Evolutionary conservation across 1,284 basidiomycete species (phyloP).

Genomic region (Moesziomyces aphidis): DNA sequence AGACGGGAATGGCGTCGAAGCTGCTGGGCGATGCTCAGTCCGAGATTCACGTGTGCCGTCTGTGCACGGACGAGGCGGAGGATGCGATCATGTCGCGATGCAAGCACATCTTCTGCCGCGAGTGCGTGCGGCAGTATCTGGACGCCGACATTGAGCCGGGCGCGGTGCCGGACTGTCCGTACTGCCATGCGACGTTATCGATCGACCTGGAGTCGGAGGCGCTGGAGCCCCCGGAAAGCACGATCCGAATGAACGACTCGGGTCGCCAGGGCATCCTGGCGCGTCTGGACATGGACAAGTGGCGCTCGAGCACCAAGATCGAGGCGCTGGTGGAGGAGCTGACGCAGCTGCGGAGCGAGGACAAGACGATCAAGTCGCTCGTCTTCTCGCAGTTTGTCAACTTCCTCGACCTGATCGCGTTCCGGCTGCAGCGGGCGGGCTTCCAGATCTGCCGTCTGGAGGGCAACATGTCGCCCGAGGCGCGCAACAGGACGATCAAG

Average conservation of each 20-base stretch:
- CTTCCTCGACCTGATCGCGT: constrained; percentile 84
- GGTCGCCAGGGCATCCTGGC: constrained; percentile 90
- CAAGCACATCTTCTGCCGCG: constrained; percentile 83
- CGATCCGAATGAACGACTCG: constrained; percentile 68
- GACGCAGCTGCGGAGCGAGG: constrained; percentile 81
- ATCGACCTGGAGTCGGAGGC: constrained; percentile 95
- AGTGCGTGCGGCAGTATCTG: constrained; percentile 95
- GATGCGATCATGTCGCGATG: constrained; percentile 92
- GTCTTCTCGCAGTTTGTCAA: constrained; percentile 96
- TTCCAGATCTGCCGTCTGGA: constrained; percentile 90
- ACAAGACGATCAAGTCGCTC: constrained; percentile 93
- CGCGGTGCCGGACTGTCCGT: constrained; percentile 83
- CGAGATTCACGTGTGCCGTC: constrained; percentile 75
- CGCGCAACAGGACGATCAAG: constrained; percentile 92
- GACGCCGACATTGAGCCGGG: constrained; percentile 75
- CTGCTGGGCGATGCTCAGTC: constrained; percentile 56
- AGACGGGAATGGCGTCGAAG: constrained; percentile 70
- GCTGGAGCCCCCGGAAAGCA: constrained; percentile 79
- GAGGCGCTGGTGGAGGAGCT: constrained; percentile 96
- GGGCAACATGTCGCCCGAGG: constrained; percentile 96
- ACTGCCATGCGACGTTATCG: constrained; percentile 91
- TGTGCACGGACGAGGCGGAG: constrained; percentile 97
- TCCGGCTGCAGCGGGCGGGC: constrained; percentile 88
- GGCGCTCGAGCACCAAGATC: constrained; percentile 96
- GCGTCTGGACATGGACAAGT: constrained; percentile 85